These are phyloP conservation scores for Cardamine resedifolia DNA, from an alignment of 345 rosid genomes.

Conservation along the genomic window DNA sequence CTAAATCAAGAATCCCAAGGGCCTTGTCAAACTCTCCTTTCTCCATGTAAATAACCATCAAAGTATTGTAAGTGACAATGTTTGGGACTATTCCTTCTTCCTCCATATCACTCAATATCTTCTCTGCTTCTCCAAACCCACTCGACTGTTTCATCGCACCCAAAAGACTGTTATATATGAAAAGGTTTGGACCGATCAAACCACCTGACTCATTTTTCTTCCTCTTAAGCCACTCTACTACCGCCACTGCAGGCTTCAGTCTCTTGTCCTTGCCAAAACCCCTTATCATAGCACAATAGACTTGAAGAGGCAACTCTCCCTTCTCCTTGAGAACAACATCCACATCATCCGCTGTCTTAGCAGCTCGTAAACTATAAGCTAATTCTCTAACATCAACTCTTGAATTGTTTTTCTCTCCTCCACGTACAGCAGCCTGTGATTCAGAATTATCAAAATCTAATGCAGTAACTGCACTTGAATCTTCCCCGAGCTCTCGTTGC, in stretches of 20 bases:
- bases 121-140: conserved; percentile 48
- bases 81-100: conserved; percentile 63
- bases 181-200: conserved; percentile 59
- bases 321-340: conserved; percentile 68
- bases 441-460: conserved; percentile 29
- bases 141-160: conserved; percentile 65
- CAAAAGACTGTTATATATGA: conserved; percentile 73
- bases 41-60: conserved; percentile 72
- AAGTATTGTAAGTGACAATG: conserved; percentile 69
- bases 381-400: conserved; percentile 60
- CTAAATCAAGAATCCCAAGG: conserved; percentile 64
- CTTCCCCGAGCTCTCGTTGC: conserved; percentile 51
- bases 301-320: conserved; percentile 66
- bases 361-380: conserved; percentile 53
- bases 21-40: conserved; percentile 57
- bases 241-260: conserved; percentile 63
- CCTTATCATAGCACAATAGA: conserved; percentile 62
- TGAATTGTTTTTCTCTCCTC: conserved; percentile 33
- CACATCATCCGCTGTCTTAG: conserved; percentile 71
- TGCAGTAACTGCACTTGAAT: conserved; percentile 32
- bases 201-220: conserved; percentile 66
- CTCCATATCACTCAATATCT: conserved; percentile 63
- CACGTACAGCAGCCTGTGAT: conserved; percentile 16
- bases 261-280: conserved; percentile 69
- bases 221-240: conserved; percentile 82